phyloP scores from a whole-genome alignment of 208 protist species.

The Entamoeba dispar region DNA sequence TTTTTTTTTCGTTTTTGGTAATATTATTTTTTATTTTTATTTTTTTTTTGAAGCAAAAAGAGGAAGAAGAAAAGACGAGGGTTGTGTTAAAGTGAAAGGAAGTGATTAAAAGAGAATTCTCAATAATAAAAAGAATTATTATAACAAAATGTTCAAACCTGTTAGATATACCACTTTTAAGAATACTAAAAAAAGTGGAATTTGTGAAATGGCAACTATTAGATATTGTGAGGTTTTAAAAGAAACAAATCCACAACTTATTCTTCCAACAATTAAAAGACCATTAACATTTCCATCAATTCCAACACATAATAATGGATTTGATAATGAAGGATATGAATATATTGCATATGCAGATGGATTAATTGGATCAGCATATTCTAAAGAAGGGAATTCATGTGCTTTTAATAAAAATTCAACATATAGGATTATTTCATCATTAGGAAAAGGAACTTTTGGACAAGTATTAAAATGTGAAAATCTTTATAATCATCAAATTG shows the following conservation, averaged over 20 bases:
- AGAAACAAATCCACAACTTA: not conserved
- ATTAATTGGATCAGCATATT: not conserved
- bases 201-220: not conserved
- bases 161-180: not conserved
- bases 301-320: not conserved
- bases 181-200: not conserved
- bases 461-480: slow-evolving; percentile 50
- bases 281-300: not conserved
- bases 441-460: slow-evolving; percentile 64
- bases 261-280: not conserved
- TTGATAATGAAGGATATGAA: not conserved
- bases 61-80: no score
- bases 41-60: no score
- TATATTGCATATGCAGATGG: not conserved
- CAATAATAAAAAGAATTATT: no score
- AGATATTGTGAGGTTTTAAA: not conserved
- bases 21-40: no score
- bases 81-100: no score
- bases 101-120: no score
- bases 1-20: no score
- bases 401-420: not conserved
- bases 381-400: not conserved
- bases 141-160: not conserved
- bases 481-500: not conserved
- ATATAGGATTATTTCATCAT: not conserved